phyloP scores from a whole-genome alignment of 2,329 filamentous ascomycete genomes.

The Neophaeococcomyces mojaviensis region DNA sequence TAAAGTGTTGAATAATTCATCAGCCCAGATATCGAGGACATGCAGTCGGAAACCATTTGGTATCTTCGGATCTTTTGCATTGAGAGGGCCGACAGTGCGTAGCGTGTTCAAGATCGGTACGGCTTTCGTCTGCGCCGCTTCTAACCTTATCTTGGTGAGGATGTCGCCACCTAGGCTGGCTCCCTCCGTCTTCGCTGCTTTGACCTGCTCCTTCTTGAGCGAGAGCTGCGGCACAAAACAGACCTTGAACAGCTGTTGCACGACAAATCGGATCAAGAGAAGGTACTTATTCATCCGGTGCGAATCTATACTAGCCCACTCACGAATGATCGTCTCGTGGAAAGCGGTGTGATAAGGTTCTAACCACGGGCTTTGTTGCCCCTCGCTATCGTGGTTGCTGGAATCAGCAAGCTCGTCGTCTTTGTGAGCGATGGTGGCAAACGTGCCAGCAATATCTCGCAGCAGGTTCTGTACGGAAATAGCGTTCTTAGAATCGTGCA shows the following conservation, averaged over 20 bases:
- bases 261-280: slow-evolving; percentile 63
- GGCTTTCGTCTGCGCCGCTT: slow-evolving; percentile 39
- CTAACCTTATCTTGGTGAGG: too few species aligned
- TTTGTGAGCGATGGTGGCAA: slow-evolving; percentile 11
- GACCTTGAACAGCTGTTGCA: slow-evolving; percentile 18
- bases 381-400: not conserved
- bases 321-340: slow-evolving; percentile 61
- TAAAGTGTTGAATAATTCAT: slow-evolving; percentile 67
- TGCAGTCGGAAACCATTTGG: slow-evolving; percentile 83
- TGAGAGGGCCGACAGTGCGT: slow-evolving; percentile 12
- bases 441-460: slow-evolving; percentile 15
- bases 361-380: slow-evolving; percentile 9
- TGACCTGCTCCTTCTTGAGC: slow-evolving; percentile 16
- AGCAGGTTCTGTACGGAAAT: slow-evolving; percentile 20
- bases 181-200: slow-evolving; percentile 18
- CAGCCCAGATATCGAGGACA: slow-evolving; percentile 81
- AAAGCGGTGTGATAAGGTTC: slow-evolving; percentile 42
- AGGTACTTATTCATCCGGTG: slow-evolving; percentile 89
- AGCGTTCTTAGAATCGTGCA: slow-evolving; percentile 23
- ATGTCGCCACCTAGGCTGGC: slow-evolving; percentile 11
- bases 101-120: slow-evolving; percentile 26
- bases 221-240: slow-evolving; percentile 21
- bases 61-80: slow-evolving; percentile 45
- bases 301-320: slow-evolving; percentile 66
- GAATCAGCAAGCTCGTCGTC: not conserved